phyloP scores from a whole-genome alignment of 345 rosid species.

The Euphorbia peplus region DNA sequence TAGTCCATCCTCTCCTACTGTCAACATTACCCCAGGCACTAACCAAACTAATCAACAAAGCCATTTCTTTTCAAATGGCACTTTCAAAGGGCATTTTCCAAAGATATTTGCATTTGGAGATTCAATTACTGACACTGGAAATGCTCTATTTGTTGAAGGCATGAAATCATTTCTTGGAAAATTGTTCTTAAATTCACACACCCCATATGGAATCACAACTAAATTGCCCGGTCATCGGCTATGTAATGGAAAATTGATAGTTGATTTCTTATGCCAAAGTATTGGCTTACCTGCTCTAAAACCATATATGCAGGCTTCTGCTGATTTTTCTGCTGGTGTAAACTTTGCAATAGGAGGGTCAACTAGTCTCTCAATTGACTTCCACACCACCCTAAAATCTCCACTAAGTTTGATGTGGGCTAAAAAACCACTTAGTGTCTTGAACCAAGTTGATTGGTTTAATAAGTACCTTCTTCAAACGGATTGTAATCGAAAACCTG shows the following conservation, averaged over 20 bases:
- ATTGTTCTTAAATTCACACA: not conserved
- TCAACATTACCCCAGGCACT: not conserved
- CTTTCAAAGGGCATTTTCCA: constrained; percentile 6
- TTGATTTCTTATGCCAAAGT: constrained; percentile 37
- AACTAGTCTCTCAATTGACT: constrained; percentile 27
- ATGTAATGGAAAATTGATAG: constrained; percentile 31
- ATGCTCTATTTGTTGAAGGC: constrained; percentile 27
- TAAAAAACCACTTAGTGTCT: constrained; percentile 23
- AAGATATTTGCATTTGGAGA: constrained; percentile 48
- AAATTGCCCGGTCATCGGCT: constrained; percentile 10
- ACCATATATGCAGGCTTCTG: constrained; percentile 16
- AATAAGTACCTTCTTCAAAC: constrained; percentile 6
- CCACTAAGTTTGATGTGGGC: constrained; percentile 23
- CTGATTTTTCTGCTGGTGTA: constrained; percentile 24
- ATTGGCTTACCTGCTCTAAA: constrained; percentile 35
- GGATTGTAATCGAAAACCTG: constrained; percentile 15
- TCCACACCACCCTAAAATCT: constrained; percentile 1
- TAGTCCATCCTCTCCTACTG: too few relatives aligned
- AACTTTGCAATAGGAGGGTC: constrained; percentile 47
- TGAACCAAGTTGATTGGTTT: constrained; percentile 41
- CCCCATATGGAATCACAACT: too few relatives aligned
- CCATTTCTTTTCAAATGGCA: not conserved
- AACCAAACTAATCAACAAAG: not conserved
- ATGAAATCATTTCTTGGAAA: constrained; percentile 19
- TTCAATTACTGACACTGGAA: constrained; percentile 45